Evolutionary conservation across 441 rosid genomes (phyloP), one percentile per base, ranked within the genome.

Genomic region (Eutrema salsugineum): DNA sequence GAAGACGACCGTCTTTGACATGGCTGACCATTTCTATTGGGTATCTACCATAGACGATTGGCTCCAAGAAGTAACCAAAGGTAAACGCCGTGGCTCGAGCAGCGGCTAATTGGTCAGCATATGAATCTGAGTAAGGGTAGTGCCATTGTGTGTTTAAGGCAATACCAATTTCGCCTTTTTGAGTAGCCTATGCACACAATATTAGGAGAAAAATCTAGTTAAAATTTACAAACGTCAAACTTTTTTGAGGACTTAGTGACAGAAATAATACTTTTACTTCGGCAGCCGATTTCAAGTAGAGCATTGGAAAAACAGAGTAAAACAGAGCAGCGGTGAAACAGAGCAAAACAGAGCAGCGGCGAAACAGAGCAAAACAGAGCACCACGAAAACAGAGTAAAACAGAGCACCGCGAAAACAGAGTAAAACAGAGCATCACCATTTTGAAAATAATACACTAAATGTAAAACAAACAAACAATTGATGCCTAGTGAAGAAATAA

Each of bases 81-180:
- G 40, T 44, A 66, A 82, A 82, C 11, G 78, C 78, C 1, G 76
- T 59, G 15, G 76, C 63, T 28, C 86, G 42, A 20, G 62, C 46
- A 5, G 84, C 73, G 1, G 86, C 86, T 39, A 43, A 11, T 14
- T 12, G 44, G 57, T 78, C 79, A 32, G 63, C 72, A 46, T 40
- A 0, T 42, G 82, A 66, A 2, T 73, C 68, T 16, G 72, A 69
- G 12, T 72, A 76, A 8, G 86, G 86, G 60, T 78, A 44, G 27
- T 57, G 33, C 81, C 82, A 83, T 4, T 0, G 24, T 36, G 81
- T 44, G 33, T 59, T 68, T 30, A 75, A 40, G 27, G 86, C 54
- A 0, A 83, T 80, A 8, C 86, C 86, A 16, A 83, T 76, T 38
- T 75, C 47, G 27, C 86, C 86, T 33, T 70, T 75, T 53, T 83